Conservation (phyloP, 2,329 filamentous ascomycete species). For the Xylaria sp. region DNA sequence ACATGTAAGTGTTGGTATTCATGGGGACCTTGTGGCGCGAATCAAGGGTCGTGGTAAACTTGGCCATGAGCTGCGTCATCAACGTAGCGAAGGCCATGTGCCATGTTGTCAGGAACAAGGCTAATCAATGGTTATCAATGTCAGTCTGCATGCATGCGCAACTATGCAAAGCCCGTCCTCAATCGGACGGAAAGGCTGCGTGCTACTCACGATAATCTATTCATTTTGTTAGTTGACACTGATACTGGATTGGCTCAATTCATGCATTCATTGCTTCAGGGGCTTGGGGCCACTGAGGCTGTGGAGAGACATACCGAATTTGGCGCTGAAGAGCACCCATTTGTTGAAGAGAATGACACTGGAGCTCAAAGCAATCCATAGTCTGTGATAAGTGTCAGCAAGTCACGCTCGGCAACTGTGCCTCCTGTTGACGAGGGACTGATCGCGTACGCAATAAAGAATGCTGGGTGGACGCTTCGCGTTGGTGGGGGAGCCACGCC, state of each 20-base stretch:
- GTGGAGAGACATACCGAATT: slow-evolving; percentile 72
- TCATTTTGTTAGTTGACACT: slow-evolving; percentile 26
- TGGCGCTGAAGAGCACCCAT: slow-evolving; percentile 80
- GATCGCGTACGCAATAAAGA: slow-evolving; percentile 44
- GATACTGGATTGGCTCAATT: not conserved
- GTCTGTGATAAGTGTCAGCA: slow-evolving; percentile 51
- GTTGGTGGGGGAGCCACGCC: slow-evolving; percentile 35
- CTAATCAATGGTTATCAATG: slow-evolving; percentile 45
- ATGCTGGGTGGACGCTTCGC: slow-evolving; percentile 42
- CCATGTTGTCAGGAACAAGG: slow-evolving; percentile 74
- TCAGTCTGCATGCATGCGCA: slow-evolving; percentile 19
- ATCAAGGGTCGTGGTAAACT: slow-evolving; percentile 71
- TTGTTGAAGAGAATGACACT: slow-evolving; percentile 94
- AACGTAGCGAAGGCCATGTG: slow-evolving; percentile 74
- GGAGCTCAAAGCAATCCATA: slow-evolving; percentile 89
- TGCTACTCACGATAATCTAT: slow-evolving; percentile 43
- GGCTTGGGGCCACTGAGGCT: not conserved
- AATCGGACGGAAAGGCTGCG: not conserved
- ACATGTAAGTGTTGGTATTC: slow-evolving; percentile 69
- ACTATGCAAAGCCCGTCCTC: not conserved
- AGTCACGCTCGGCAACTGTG: not conserved
- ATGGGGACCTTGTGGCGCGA: slow-evolving; percentile 72
- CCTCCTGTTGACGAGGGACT: slow-evolving; percentile 5
- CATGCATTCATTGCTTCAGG: slow-evolving; percentile 3
- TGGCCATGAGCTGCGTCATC: slow-evolving; percentile 74